These are phyloP conservation scores for Nothophoma quercina DNA, from an alignment of 2,329 filamentous ascomycete species.

Conservation along the genomic window DNA sequence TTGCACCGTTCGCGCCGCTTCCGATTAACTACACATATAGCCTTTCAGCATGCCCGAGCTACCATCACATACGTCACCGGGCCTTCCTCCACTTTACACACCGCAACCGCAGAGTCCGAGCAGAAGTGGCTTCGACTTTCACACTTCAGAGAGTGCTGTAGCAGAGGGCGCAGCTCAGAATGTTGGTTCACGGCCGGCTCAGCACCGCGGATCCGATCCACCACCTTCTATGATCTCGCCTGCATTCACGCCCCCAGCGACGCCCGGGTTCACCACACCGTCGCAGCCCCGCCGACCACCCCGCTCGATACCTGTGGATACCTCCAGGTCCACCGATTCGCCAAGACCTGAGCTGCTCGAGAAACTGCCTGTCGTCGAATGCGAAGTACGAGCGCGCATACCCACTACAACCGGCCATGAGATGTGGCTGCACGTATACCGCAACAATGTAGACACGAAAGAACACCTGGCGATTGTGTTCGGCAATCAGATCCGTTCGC, in stretches of 20 bases:
- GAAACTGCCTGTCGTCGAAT: slow-evolving; percentile 83
- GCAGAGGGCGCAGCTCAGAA: not conserved
- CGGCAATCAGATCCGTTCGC: slow-evolving; percentile 80
- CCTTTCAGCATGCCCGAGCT: slow-evolving; percentile 58
- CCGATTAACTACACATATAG: slow-evolving; percentile 8
- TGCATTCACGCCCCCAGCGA: slow-evolving; percentile 53
- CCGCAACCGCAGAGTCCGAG: slow-evolving; percentile 58
- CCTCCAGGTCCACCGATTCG: slow-evolving; percentile 41
- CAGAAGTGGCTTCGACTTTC: slow-evolving; percentile 50
- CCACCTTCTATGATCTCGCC: slow-evolving; percentile 57
- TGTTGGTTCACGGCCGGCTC: not conserved
- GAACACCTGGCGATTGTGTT: slow-evolving; percentile 98
- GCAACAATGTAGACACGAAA: slow-evolving; percentile 91
- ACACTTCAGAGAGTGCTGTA: slow-evolving; percentile 19
- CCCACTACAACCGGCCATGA: slow-evolving; percentile 90
- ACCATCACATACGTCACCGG: slow-evolving; percentile 63
- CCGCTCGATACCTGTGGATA: slow-evolving; percentile 54
- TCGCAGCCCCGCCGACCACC: slow-evolving; percentile 44
- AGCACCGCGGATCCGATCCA: slow-evolving; percentile 20
- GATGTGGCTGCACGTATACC: slow-evolving; percentile 96
- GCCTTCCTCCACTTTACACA: slow-evolving; percentile 61
- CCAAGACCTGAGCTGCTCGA: slow-evolving; percentile 76
- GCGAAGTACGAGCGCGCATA: slow-evolving; percentile 92
- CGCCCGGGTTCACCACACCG: slow-evolving; percentile 44
- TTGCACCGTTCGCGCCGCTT: slow-evolving; percentile 11